Percentiles rank a stretch among this genome's conserved stretches.
phyloP scores from a whole-genome alignment of 345 rosid species.

The Rhodomyrtus tomentosa region DNA sequence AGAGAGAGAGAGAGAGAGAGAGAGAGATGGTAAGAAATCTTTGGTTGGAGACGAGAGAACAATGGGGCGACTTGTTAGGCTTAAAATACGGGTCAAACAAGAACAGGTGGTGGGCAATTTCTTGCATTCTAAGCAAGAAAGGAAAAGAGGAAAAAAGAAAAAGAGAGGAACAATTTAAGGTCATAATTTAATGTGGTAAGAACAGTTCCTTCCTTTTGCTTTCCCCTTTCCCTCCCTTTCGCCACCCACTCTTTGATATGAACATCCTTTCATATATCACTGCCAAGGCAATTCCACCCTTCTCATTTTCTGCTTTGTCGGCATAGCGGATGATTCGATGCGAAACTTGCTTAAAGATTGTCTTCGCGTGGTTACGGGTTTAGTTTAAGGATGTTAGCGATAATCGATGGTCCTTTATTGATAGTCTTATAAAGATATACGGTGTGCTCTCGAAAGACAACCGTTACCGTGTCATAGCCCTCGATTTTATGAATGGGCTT shows the following conservation, averaged over 20 bases:
- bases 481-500: neutral
- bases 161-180: neutral
- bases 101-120: slow-evolving; percentile 29
- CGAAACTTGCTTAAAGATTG: neutral
- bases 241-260: slow-evolving; percentile 35
- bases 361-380: neutral
- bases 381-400: neutral
- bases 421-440: neutral
- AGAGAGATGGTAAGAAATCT: neutral
- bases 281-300: neutral
- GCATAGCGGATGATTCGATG: neutral
- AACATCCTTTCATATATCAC: slow-evolving; percentile 1
- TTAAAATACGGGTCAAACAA: slow-evolving; percentile 79
- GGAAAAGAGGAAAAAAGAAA: neutral
- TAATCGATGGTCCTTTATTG: neutral
- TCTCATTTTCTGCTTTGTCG: neutral
- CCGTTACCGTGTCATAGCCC: neutral
- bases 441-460: neutral
- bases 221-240: slow-evolving; percentile 11
- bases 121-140: slow-evolving; percentile 50
- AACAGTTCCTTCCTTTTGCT: neutral
- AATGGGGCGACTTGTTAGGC: slow-evolving; percentile 45
- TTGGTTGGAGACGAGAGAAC: slow-evolving; percentile 32
- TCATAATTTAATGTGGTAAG: neutral
- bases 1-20: neutral